Base-by-base conservation (phyloP, 116 monocot species). In the Dioscorea cayenensis region DNA sequence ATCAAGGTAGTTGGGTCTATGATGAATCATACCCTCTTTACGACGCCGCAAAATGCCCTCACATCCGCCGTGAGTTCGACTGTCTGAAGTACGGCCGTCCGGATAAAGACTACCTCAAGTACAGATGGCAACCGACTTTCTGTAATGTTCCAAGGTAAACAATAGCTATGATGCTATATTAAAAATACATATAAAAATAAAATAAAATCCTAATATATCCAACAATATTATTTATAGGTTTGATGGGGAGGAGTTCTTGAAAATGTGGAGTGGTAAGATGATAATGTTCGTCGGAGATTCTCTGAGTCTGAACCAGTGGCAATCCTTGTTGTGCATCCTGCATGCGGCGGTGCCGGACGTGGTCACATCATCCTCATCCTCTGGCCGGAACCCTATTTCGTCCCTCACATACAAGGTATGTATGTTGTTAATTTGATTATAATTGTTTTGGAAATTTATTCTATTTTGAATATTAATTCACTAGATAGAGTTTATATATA, bases 241-340 rank as follows among this genome's bases (percentile, higher is more conserved):
- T 71, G 75, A 83, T 64, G 83, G 83, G 7, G 43, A 32, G 68
- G 66, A 67, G 17, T 66, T 83, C 35, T 50, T 83, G 25, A 36
- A 10, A 37, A 78, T 49, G 37, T 75, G 38, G 65, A 66, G 50
- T 14, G 78, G 78, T 43, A 89, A 89, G 80, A 80, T 32, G 67
- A 65, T 89, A 27, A 71, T 85, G 83, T 85, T 89, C 49, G 83
- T 89, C 0, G 89, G 89, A 1, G 89, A 89, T 52, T 89, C 89
- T 22, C 36, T 89, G 61, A 78, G 77, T 67, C 22, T 78, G 52
- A 85, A 89, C 58, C 82, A 85, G 36, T 89, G 84, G 16, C 70
- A 73, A 37, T 89, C 89, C 12, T 62, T 89, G 20, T 63, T 85
- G 21, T 89, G 89, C 79, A 69, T 89, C 66, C 75, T 89, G 2